These are phyloP conservation scores for Sporothrix inflata DNA, from an alignment of 2,329 filamentous ascomycete species.

Conservation along the genomic window DNA sequence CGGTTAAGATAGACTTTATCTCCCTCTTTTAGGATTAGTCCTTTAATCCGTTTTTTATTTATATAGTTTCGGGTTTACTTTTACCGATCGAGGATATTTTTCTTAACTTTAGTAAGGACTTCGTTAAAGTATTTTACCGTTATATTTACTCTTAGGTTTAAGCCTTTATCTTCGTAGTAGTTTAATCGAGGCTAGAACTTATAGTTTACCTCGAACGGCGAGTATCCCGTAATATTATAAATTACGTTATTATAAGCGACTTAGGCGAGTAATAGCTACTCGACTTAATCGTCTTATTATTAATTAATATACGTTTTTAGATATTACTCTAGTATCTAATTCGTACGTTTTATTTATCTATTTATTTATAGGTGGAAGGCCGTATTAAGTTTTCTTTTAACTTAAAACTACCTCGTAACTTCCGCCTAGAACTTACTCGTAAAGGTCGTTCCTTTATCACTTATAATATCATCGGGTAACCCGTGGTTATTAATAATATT, in stretches of 20 bases:
- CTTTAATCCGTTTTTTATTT: background rate
- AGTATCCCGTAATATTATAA: background rate
- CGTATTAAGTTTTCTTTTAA: background rate
- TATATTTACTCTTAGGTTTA: background rate
- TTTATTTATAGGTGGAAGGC: background rate
- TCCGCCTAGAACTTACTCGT: background rate
- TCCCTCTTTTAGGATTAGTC: background rate
- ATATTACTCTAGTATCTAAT: background rate
- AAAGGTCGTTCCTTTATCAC: background rate
- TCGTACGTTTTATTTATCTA: background rate
- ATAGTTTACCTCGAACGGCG: background rate
- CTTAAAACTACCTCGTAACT: background rate
- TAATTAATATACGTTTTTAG: background rate
- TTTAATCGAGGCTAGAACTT: background rate
- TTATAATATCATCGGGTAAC: background rate
- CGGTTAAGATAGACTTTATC: background rate
- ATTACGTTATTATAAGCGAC: background rate
- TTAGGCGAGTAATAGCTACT: background rate
- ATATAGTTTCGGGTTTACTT: background rate
- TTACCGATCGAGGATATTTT: no score
- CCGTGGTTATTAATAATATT: background rate
- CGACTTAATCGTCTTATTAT: background rate
- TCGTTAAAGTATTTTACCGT: background rate
- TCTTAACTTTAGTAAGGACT: background rate
- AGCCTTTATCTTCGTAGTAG: no score